Conservation (phyloP, 2,329 filamentous ascomycete genomes). For the Geoglossum cookeanum region DNA sequence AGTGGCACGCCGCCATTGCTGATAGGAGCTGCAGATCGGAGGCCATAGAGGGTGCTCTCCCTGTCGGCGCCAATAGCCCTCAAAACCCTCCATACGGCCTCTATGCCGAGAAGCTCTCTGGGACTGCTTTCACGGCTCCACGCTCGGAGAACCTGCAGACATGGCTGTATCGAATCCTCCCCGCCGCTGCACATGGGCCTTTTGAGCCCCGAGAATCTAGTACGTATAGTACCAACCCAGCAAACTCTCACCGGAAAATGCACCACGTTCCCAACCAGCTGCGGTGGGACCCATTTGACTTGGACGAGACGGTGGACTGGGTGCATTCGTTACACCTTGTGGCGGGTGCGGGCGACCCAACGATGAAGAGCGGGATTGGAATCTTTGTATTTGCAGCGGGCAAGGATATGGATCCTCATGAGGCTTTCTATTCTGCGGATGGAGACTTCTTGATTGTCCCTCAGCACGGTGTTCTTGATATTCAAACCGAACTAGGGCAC, state of each 20-base stretch:
- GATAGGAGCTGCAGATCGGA: conserved; percentile 31
- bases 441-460: conserved; percentile 48
- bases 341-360: conserved; percentile 61
- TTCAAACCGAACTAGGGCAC: conserved; percentile 48
- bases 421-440: conserved; percentile 68
- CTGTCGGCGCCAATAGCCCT: conserved; percentile 60
- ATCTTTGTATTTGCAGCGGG: conserved; percentile 68
- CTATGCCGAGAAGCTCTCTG: conserved; percentile 49
- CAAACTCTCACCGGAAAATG: conserved; percentile 27
- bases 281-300: conserved; percentile 60
- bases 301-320: conserved; percentile 50
- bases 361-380: conserved; percentile 58
- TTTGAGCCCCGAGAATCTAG: conserved; percentile 26
- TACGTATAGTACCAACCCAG: conserved; percentile 25
- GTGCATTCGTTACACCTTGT: conserved; percentile 51
- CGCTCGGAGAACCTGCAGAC: conserved; percentile 49
- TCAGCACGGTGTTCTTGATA: conserved; percentile 44
- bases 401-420: conserved; percentile 51
- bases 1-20: background rate
- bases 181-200: conserved; percentile 37
- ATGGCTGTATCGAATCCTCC: conserved; percentile 53
- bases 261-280: conserved; percentile 66
- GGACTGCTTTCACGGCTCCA: conserved; percentile 45
- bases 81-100: conserved; percentile 63
- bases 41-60: conserved; percentile 54